These are phyloP conservation scores for Endoconidiophora polonica DNA, from an alignment of 2,329 filamentous ascomycete genomes.

Conservation along the genomic window DNA sequence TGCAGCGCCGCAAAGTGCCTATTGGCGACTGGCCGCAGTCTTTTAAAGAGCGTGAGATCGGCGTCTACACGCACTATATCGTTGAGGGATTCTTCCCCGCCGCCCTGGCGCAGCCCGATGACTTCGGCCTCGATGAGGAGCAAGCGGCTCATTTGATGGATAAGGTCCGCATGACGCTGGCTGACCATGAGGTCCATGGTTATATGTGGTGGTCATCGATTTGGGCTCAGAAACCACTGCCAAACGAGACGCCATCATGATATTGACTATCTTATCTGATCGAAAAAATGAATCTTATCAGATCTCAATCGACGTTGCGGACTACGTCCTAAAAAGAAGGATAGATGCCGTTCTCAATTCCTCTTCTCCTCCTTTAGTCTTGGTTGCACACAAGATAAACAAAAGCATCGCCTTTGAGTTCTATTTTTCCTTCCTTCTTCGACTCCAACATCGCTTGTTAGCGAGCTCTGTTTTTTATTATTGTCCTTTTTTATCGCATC, in stretches of 20 bases:
- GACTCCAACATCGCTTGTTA: too few species aligned
- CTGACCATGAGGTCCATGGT: slow-evolving; percentile 20
- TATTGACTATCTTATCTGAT: too few species aligned
- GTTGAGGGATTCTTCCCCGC: slow-evolving; percentile 21
- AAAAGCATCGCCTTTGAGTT: too few species aligned
- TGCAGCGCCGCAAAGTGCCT: slow-evolving; percentile 19
- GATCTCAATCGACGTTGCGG: too few species aligned
- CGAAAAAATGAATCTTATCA: background rate
- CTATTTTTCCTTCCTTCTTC: too few species aligned
- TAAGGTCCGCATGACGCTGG: slow-evolving; percentile 19
- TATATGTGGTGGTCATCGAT: slow-evolving; percentile 22
- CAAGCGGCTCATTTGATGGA: slow-evolving; percentile 21
- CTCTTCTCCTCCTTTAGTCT: too few species aligned
- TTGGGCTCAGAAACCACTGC: slow-evolving; percentile 24
- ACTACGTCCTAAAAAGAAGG: too few species aligned
- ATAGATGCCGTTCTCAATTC: too few species aligned
- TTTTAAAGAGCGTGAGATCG: slow-evolving; percentile 21
- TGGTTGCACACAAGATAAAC: too few species aligned
- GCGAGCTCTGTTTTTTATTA: too few species aligned
- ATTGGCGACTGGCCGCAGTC: slow-evolving; percentile 25
- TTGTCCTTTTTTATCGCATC: too few species aligned
- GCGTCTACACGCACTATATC: slow-evolving; percentile 23
- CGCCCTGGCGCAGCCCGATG: slow-evolving; percentile 21
- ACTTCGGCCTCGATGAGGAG: slow-evolving; percentile 20
- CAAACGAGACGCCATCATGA: too few species aligned